Conservation (phyloP, 2,329 filamentous ascomycete genomes). For the Ascosphaera acerosa region DNA sequence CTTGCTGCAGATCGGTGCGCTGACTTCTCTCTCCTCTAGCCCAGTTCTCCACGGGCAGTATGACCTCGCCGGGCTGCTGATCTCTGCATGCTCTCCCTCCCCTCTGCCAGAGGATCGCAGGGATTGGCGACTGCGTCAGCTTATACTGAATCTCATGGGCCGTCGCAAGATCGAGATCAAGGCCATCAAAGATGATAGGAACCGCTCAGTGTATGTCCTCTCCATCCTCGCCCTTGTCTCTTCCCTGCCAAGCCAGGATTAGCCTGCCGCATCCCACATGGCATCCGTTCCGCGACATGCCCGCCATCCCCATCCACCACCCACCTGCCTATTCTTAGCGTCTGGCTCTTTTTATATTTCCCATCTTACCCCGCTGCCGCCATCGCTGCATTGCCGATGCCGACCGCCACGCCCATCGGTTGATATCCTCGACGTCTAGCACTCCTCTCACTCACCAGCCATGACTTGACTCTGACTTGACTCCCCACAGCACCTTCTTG, state of each 20-base stretch:
- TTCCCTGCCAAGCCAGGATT: too few species aligned
- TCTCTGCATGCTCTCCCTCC: not conserved
- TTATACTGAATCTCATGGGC: constrained; percentile 47
- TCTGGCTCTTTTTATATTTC: constrained; percentile 4
- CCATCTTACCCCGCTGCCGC: constrained; percentile 1
- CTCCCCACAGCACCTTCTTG: constrained; percentile 54
- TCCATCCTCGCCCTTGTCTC: too few species aligned
- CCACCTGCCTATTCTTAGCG: constrained; percentile 1
- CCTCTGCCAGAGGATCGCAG: not conserved
- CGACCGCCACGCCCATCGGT: too few species aligned
- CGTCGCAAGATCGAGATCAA: constrained; percentile 99
- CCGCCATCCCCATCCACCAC: too few species aligned
- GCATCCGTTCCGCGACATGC: too few species aligned
- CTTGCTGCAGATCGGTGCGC: too few species aligned
- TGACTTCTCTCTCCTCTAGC: too few species aligned
- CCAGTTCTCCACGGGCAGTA: not conserved
- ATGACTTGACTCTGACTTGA: constrained; percentile 6
- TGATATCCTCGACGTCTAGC: too few species aligned
- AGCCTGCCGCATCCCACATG: constrained; percentile 4
- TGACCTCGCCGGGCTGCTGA: not conserved
- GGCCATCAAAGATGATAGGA: constrained; percentile 94
- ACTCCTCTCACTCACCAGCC: too few species aligned
- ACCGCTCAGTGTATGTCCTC: constrained; percentile 75
- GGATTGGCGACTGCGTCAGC: not conserved
- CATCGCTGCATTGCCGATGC: constrained; percentile 1